These are phyloP conservation scores for Phytophthora ramorum DNA, from an alignment of 352 stramenopile genomes.

Conservation along the genomic window DNA sequence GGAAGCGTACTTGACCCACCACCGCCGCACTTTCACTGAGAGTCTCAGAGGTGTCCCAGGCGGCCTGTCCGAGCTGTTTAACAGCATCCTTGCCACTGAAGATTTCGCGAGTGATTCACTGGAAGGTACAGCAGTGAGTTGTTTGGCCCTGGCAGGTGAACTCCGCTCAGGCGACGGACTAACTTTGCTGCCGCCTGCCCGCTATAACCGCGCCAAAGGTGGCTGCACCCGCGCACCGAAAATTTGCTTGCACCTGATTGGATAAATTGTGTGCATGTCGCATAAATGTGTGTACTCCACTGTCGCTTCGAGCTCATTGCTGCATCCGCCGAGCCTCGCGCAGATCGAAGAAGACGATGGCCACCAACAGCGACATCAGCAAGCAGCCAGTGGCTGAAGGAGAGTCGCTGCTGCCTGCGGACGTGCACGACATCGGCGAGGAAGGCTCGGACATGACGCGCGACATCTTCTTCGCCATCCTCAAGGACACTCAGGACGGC, in stretches of 20 bases:
- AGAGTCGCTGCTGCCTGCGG: conserved; percentile 38
- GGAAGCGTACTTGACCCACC: conserved; percentile 76
- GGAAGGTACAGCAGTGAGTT: not conserved
- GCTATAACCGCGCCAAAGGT: no score
- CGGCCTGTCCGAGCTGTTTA: not conserved
- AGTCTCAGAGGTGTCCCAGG: not conserved
- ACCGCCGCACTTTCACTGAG: no score
- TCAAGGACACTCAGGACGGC: conserved; percentile 58
- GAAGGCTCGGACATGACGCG: conserved; percentile 74
- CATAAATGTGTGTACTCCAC: conserved; percentile 9
- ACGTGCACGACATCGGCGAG: conserved; percentile 60
- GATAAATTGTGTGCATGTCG: conserved; percentile 3
- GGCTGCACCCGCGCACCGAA: conserved; percentile 32
- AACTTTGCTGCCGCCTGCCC: not conserved
- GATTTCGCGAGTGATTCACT: no score
- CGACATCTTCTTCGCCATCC: conserved; percentile 72
- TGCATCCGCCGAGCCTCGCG: conserved; percentile 11
- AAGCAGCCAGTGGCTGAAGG: conserved; percentile 17
- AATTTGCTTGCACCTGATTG: conserved; percentile 2
- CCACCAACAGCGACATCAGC: conserved; percentile 1
- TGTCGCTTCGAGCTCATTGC: conserved; percentile 20
- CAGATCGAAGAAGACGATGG: conserved; percentile 19
- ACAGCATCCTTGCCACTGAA: no score
- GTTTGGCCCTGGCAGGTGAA: not conserved
- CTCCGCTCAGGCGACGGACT: not conserved